Percentiles rank a stretch among this genome's conserved stretches.
These are phyloP conservation scores for Hypomontagnella submonticulosa DNA, from an alignment of 495 filamentous ascomycete species.

Conservation along the genomic window DNA sequence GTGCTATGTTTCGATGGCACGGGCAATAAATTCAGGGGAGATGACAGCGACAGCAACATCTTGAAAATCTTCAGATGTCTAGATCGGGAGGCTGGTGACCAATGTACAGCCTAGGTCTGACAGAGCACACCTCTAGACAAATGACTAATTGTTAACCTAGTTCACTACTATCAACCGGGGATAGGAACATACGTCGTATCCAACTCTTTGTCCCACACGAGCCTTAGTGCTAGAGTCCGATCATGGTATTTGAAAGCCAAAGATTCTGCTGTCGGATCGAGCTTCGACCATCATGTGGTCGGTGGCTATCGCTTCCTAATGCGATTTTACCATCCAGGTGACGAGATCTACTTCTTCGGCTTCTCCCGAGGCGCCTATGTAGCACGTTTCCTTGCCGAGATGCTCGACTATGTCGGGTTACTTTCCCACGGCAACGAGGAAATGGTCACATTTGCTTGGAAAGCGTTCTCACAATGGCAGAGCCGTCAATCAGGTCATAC, in stretches of 20 bases:
- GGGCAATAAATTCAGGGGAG: slow-evolving; percentile 85
- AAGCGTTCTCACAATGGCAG: slow-evolving; percentile 89
- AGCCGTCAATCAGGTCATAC: slow-evolving; percentile 68
- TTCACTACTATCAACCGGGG: slow-evolving; percentile 81
- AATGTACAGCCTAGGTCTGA: slow-evolving; percentile 54
- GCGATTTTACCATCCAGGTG: slow-evolving; percentile 82
- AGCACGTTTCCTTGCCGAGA: slow-evolving; percentile 85
- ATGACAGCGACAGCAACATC: slow-evolving; percentile 86
- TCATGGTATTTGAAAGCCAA: slow-evolving; percentile 86
- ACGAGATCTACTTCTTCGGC: slow-evolving; percentile 85
- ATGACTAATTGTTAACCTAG: slow-evolving; percentile 45
- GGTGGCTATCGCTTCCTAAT: slow-evolving; percentile 90
- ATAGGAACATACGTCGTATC: slow-evolving; percentile 88
- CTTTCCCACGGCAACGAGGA: slow-evolving; percentile 88
- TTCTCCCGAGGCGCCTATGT: slow-evolving; percentile 91
- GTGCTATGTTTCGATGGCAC: slow-evolving; percentile 92
- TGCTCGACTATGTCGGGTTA: slow-evolving; percentile 86
- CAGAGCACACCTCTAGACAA: background rate
- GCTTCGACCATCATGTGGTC: slow-evolving; percentile 85
- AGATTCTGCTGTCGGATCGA: slow-evolving; percentile 84
- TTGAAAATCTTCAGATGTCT: slow-evolving; percentile 84
- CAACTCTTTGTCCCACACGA: slow-evolving; percentile 72
- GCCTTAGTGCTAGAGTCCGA: slow-evolving; percentile 69
- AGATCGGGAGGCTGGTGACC: slow-evolving; percentile 61
- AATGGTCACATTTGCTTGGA: slow-evolving; percentile 86